Evolutionary conservation across 805 yeast species (phyloP).

Genomic region (Blastobotrys mokoenaii): DNA sequence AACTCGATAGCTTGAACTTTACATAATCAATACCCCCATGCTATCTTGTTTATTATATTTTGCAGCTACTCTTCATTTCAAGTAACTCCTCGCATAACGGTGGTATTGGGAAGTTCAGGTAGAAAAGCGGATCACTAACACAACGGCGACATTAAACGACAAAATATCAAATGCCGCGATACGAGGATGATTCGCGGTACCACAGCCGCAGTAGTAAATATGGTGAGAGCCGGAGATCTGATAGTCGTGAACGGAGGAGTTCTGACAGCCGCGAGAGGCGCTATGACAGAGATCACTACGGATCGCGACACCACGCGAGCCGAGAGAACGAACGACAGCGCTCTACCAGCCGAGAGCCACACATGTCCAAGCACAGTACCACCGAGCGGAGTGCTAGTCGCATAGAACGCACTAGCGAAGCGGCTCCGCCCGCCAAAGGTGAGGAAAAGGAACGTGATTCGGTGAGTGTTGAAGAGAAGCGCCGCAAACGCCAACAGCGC

Average conservation of each 20-base stretch:
- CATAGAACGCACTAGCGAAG: background rate
- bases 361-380: background rate
- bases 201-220: no score
- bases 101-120: no score
- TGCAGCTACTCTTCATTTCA: no score
- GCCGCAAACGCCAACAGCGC: slow-evolving; percentile 41
- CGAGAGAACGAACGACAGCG: background rate
- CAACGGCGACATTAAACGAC: no score
- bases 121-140: no score
- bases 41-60: no score
- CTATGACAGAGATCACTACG: background rate
- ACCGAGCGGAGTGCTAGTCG: background rate
- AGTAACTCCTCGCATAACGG: no score
- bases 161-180: no score
- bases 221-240: background rate
- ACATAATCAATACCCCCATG: no score
- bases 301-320: background rate
- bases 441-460: background rate
- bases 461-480: slow-evolving; percentile 26
- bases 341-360: background rate
- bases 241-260: background rate
- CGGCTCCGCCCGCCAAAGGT: background rate
- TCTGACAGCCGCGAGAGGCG: slow-evolving; percentile 1
- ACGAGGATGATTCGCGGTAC: no score
- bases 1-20: no score